Conservation (phyloP, 768 basidiomycete genomes). For the Pleurotus cornucopiae region DNA sequence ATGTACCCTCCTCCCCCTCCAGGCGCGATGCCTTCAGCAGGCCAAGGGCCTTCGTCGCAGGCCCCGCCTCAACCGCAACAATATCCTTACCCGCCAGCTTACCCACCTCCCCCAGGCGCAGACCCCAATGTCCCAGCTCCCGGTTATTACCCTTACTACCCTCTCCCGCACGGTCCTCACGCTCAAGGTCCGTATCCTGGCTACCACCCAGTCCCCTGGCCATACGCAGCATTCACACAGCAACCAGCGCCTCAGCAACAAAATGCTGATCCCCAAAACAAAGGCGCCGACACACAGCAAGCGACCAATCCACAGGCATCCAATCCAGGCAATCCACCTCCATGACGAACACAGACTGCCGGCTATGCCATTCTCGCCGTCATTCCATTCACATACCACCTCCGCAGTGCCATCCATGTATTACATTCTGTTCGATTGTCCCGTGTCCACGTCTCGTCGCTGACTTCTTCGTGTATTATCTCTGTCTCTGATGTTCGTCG, state of each 20-base stretch:
- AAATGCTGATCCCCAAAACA: not conserved
- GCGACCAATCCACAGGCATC: not conserved
- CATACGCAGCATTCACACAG: not conserved
- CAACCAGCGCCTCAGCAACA: not conserved
- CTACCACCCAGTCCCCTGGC: conserved; percentile 20
- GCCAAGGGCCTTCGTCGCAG: not conserved
- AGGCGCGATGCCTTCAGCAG: conserved; percentile 18
- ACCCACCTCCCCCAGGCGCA: conserved; percentile 16
- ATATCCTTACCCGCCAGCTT: conserved; percentile 8
- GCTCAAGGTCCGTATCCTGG: conserved; percentile 24
- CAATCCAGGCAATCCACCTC: no score
- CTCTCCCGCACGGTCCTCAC: conserved; percentile 17
- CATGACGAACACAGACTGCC: no score
- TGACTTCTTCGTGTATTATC: no score
- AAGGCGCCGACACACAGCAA: not conserved
- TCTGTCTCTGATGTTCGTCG: no score
- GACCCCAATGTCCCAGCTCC: conserved; percentile 19
- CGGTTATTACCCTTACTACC: conserved; percentile 28
- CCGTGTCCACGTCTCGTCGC: no score
- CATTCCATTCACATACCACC: no score
- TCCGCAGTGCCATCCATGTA: no score
- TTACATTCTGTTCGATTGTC: no score
- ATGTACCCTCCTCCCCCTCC: conserved; percentile 13
- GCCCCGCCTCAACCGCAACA: not conserved
- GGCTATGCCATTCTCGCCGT: no score